A percentile compares a stretch with the other conserved stretches of the same genome.
These are phyloP conservation scores for Mallotus nudiflorus DNA, from an alignment of 345 rosid species.

Conservation along the genomic window DNA sequence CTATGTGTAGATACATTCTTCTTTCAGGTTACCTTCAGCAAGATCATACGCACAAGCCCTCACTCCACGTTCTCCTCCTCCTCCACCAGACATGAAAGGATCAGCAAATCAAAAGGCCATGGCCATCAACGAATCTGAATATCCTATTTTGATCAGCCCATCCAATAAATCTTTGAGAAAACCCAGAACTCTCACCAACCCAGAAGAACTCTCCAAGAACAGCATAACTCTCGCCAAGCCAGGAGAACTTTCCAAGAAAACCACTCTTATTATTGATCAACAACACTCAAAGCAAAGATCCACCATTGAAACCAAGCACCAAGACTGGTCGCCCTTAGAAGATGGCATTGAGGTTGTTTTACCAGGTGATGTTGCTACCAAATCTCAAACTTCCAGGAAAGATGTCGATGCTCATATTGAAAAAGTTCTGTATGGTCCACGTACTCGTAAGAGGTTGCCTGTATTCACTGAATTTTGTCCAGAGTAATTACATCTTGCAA, in stretches of 20 bases:
- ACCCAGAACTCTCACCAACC: neutral
- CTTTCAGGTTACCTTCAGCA: constrained; percentile 25
- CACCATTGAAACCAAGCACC: neutral
- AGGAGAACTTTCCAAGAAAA: constrained; percentile 14
- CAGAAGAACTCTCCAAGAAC: neutral
- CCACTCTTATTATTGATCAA: neutral
- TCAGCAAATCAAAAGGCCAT: neutral
- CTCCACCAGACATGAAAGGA: constrained; percentile 18
- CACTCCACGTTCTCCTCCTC: constrained; percentile 27
- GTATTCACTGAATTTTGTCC: constrained; percentile 37
- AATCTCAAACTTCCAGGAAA: constrained; percentile 24
- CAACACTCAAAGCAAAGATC: neutral
- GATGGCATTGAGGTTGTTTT: constrained; percentile 59
- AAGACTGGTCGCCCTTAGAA: constrained; percentile 64
- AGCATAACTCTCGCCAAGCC: neutral
- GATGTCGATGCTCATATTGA: constrained; percentile 34
- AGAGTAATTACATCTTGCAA: neutral
- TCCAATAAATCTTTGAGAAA: too few species aligned
- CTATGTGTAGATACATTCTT: constrained; percentile 22
- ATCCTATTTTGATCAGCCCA: neutral
- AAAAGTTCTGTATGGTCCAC: constrained; percentile 29
- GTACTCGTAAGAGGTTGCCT: constrained; percentile 41
- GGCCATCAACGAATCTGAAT: neutral
- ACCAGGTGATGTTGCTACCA: constrained; percentile 23
- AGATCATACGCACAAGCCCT: constrained; percentile 17